Evolutionary conservation across 1,139 yeast species (phyloP).

Genomic region (Magnusiomyces clavatus): DNA sequence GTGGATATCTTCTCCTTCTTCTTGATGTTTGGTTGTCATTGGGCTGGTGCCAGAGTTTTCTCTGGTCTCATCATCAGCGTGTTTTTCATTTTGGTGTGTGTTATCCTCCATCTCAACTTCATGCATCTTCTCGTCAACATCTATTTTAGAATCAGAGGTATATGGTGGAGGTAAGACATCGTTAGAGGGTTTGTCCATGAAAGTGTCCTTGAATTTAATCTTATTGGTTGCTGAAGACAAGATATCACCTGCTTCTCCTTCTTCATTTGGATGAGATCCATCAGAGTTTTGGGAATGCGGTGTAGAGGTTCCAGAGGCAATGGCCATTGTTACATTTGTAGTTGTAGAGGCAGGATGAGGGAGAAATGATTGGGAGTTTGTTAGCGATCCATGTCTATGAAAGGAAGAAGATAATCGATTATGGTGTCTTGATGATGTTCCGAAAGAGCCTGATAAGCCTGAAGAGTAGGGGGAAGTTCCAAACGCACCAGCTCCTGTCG

Average conservation of each 20-base stretch:
- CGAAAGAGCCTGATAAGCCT: constrained; percentile 16
- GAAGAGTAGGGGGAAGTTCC: constrained; percentile 14
- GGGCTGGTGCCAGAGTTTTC: background rate
- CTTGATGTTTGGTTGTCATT: constrained; percentile 7
- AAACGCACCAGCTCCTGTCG: constrained; percentile 9
- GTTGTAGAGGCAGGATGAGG: constrained; percentile 26
- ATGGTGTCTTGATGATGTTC: constrained; percentile 9
- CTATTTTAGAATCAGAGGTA: background rate
- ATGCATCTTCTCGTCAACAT: background rate
- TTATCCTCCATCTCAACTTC: too few species aligned
- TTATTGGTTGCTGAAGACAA: too few species aligned
- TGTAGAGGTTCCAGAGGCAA: constrained; percentile 20
- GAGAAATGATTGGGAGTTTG: constrained; percentile 18
- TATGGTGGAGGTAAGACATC: background rate
- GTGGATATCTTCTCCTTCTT: background rate
- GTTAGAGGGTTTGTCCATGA: background rate
- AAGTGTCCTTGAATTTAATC: too few species aligned
- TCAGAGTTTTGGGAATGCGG: constrained; percentile 1
- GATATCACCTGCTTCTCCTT: too few species aligned
- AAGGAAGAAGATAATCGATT: constrained; percentile 5
- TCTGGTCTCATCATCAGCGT: background rate
- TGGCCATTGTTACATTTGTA: constrained; percentile 26
- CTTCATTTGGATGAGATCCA: background rate
- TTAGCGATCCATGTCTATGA: constrained; percentile 1
- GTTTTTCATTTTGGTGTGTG: background rate